phyloP scores from a whole-genome alignment of 306 rosid genomes.

The Heteromeles arbutifolia region DNA sequence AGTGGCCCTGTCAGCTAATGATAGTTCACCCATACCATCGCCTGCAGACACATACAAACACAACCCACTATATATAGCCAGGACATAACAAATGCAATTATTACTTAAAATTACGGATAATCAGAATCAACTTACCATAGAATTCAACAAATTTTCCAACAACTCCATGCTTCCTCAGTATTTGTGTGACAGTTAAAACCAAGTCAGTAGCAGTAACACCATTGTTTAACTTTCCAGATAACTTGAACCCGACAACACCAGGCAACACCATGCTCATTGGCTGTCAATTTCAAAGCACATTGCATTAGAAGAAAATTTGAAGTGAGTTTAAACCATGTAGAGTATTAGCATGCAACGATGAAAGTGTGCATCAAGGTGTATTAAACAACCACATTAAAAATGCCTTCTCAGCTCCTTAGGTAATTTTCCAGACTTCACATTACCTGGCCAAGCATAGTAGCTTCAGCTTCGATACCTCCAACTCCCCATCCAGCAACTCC shows the following conservation, averaged over 20 bases:
- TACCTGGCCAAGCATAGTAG: constrained; percentile 97
- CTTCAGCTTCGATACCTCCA: constrained; percentile 97
- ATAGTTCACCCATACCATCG: constrained; percentile 81
- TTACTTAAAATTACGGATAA: neutral
- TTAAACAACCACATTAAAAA: neutral
- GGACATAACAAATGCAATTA: neutral
- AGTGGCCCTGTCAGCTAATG: constrained; percentile 96
- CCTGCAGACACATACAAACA: constrained; percentile 49
- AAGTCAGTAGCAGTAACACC: constrained; percentile 94
- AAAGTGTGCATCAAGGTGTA: neutral
- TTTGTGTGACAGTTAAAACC: constrained; percentile 90
- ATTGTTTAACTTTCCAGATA: constrained; percentile 64
- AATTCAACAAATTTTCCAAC: constrained; percentile 96
- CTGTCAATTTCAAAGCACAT: constrained; percentile 40
- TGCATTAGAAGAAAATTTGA: constrained; percentile 7
- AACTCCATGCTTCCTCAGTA: constrained; percentile 88
- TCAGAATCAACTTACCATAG: constrained; percentile 48
- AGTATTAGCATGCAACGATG: constrained; percentile 9
- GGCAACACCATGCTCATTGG: constrained; percentile 98
- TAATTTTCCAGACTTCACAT: constrained; percentile 12
- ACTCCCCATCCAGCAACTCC: constrained; percentile 99
- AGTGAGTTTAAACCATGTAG: constrained; percentile 7
- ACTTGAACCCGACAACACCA: constrained; percentile 91
- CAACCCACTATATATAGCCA: neutral
- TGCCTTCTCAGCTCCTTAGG: neutral